Conservation (phyloP, 352 stramenopile genomes). For the Pythium oligandrum region DNA sequence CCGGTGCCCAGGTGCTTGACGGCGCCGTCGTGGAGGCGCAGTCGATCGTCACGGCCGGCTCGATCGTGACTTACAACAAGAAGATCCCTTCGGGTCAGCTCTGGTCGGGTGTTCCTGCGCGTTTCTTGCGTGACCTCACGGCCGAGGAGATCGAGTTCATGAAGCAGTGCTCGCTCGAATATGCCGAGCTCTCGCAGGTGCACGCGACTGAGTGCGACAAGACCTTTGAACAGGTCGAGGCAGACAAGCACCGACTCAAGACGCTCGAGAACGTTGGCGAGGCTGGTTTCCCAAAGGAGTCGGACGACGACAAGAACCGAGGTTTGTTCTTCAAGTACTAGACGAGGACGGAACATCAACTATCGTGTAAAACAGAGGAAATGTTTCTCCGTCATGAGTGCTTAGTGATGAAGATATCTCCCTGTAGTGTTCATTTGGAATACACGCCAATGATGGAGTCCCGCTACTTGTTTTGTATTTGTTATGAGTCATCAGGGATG, state of each 20-base stretch:
- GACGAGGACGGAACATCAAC: slow-evolving; percentile 11
- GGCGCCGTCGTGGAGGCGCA: slow-evolving; percentile 82
- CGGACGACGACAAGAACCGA: slow-evolving; percentile 66
- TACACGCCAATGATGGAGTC: no score
- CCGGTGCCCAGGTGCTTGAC: slow-evolving; percentile 89
- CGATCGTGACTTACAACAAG: slow-evolving; percentile 84
- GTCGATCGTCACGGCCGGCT: slow-evolving; percentile 88
- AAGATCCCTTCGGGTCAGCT: slow-evolving; percentile 87
- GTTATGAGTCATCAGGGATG: no score
- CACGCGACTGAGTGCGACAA: slow-evolving; percentile 76
- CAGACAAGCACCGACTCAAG: slow-evolving; percentile 70
- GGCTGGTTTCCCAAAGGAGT: slow-evolving; percentile 68
- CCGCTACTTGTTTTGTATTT: no score
- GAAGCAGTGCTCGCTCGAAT: slow-evolving; percentile 85
- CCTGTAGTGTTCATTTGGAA: no score
- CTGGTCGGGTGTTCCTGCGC: slow-evolving; percentile 80
- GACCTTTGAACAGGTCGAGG: slow-evolving; percentile 80
- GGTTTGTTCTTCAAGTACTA: slow-evolving; percentile 90
- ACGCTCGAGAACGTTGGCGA: slow-evolving; percentile 78
- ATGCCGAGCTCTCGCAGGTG: slow-evolving; percentile 70
- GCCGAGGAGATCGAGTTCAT: slow-evolving; percentile 87
- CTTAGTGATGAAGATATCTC: no score
- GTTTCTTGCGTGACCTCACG: slow-evolving; percentile 82
- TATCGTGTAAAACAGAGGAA: no score
- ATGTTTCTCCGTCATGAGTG: no score